Conservation (phyloP, 495 filamentous ascomycete species). For the Penicillium lagena region DNA sequence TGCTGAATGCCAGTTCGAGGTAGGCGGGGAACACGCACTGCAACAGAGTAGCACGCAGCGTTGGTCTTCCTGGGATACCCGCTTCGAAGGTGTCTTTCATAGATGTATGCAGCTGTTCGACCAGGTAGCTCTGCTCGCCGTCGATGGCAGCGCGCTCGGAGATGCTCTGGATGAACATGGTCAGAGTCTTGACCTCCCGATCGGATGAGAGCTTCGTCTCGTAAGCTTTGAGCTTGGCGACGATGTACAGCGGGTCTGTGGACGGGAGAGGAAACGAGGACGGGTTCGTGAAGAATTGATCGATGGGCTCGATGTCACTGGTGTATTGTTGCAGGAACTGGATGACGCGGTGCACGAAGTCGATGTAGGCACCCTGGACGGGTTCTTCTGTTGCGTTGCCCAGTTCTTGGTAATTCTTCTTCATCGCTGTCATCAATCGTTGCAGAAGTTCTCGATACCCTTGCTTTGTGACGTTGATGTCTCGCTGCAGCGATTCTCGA, state of each 20-base stretch:
- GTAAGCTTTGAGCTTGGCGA: slow-evolving; percentile 59
- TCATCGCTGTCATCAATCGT: slow-evolving; percentile 61
- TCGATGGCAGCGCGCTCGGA: slow-evolving; percentile 57
- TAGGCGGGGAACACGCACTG: slow-evolving; percentile 61
- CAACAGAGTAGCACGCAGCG: slow-evolving; percentile 51
- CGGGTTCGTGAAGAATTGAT: slow-evolving; percentile 63
- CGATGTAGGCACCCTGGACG: slow-evolving; percentile 52
- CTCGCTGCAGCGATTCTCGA: too few relatives aligned
- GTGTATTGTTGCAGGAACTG: slow-evolving; percentile 61
- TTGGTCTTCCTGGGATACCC: slow-evolving; percentile 35
- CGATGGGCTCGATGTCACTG: slow-evolving; percentile 53
- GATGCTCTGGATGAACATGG: slow-evolving; percentile 56
- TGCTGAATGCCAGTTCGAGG: slow-evolving; percentile 44
- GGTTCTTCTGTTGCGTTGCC: slow-evolving; percentile 27
- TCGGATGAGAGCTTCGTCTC: slow-evolving; percentile 48
- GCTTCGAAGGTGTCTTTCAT: slow-evolving; percentile 46
- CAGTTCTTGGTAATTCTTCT: slow-evolving; percentile 58
- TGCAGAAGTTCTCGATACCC: slow-evolving; percentile 52
- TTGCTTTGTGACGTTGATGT: slow-evolving; percentile 30
- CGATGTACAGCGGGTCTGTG: slow-evolving; percentile 61
- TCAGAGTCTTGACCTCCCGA: slow-evolving; percentile 50
- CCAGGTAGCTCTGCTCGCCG: slow-evolving; percentile 52
- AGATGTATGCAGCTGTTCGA: slow-evolving; percentile 50
- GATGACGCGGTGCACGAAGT: slow-evolving; percentile 60
- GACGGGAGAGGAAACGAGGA: slow-evolving; percentile 58